phyloP scores from a whole-genome alignment of 805 yeast species.

The Saccharomycopsis selenospora region DNA sequence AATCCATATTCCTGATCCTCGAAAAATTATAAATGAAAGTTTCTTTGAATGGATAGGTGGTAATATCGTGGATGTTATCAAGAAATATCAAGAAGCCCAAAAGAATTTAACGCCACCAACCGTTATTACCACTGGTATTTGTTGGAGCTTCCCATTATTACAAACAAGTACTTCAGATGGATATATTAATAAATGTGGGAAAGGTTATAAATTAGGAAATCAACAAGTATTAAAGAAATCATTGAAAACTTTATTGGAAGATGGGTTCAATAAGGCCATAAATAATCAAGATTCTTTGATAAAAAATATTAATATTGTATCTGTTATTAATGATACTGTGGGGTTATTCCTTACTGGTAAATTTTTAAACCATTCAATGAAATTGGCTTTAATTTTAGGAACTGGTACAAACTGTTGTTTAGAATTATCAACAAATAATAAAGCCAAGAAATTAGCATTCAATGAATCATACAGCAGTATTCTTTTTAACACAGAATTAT shows the following conservation, averaged over 20 bases:
- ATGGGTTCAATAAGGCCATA: neutral
- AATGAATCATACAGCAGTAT: neutral
- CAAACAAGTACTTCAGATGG: constrained; percentile 15
- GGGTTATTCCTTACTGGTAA: constrained; percentile 11
- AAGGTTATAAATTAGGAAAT: constrained; percentile 13
- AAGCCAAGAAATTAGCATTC: neutral
- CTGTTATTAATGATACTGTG: constrained; percentile 16
- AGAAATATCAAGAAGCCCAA: neutral
- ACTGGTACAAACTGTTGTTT: constrained; percentile 18
- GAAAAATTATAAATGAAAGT: constrained; percentile 3
- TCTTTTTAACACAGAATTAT: constrained; percentile 16
- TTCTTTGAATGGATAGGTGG: constrained; percentile 15
- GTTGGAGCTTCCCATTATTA: constrained; percentile 18
- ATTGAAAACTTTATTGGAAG: constrained; percentile 11
- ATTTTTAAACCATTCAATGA: constrained; percentile 3
- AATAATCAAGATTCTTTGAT: neutral
- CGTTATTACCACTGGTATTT: constrained; percentile 2
- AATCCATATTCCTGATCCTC: constrained; percentile 2
- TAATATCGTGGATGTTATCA: constrained; percentile 3
- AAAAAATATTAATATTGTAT: constrained; percentile 2
- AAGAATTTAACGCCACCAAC: neutral
- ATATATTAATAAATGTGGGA: constrained; percentile 12
- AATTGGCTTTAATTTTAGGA: constrained; percentile 23
- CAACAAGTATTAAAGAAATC: neutral
- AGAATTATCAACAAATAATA: neutral